Base-by-base conservation (phyloP, 1,284 basidiomycete species). In the Albatrellus sp. region DNA sequence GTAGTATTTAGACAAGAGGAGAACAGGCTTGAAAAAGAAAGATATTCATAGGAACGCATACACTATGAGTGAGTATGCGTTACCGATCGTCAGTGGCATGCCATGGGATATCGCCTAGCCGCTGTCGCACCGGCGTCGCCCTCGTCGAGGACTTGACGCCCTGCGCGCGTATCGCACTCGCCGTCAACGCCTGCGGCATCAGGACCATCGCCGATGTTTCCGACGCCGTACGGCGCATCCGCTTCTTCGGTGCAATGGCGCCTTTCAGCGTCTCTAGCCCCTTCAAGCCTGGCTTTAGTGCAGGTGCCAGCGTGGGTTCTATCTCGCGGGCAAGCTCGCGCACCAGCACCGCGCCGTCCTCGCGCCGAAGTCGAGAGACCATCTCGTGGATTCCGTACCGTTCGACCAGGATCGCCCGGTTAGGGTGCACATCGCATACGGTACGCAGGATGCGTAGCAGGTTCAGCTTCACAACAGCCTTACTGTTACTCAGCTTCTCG, bases 321-420 rank as follows among this genome's bases (percentile, higher is more conserved):
- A 91, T 85, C 60, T 89, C 86, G 53, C 83, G 74, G 13, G 90
- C 88, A 39, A 92, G 62, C 61, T 94, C 87, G 48, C 87, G 71
- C n/a, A 94, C 90, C 16, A 97, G 72, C 16, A 96, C 84, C 0
- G 92, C 90, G 10, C 77, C 80, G 57, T 96, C 92, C 40, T 83
- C 78, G 51, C 77, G 72, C 55, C 86, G 88, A 44, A 94, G 66
- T 49, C 75, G 74, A 51, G 78, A 74, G 44, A 96, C 87, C 11
- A 90, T 79, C 16, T 78, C 77, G 45, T 82, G 69, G 36, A 96
- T 67, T 0, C 81, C 81, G 56, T 84, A 92, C 41, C 77, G 72
- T 55, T 86, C 78, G 14, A 93, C 84, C 36, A 93, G 68, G 50
- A 79, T 75, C 1, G 77, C 75, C n/a, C 84, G 75, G 55, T 91